Evolutionary conservation across 2,329 filamentous ascomycete genomes (phyloP), one percentile per base, ranked within the genome.

Genomic region (Trichothecium roseum): DNA sequence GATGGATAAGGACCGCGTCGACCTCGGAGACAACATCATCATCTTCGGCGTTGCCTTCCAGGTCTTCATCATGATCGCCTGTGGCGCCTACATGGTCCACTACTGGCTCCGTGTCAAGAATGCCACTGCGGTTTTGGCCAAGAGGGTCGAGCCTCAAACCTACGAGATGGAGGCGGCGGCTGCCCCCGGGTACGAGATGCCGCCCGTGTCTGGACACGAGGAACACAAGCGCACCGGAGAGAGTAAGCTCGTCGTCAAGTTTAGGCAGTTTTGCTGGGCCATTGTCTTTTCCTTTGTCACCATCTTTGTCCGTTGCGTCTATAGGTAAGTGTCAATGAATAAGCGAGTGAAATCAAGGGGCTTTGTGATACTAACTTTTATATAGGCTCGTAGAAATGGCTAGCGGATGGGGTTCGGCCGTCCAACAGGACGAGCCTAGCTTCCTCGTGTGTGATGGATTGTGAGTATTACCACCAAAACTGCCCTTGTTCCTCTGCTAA

Each of bases 1-100:
- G 10, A 15, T 20, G 18, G 33, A 38, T 3, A 7, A 40, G 30
- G 30, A 33, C 2, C 30, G 42, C 4, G 28, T 36, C 2, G 38
- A 40, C 5, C 17, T 47, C 8, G 42, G 45, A 14, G 39, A 44
- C n/a, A 34, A 32, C 12, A 34, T 50, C 15, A 30, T 52, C 2
- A 40, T 50, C 5, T 47, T 39, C 9, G 50, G 49, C 15, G 47
- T 52, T 7, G 27, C 39, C 1, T 52, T 52, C 33, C 49, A 51
- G 24, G 43, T 52, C 3, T 47, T 34, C 18, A 51, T 50, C 24
- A 52, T 52, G 49, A 8, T 45, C 15, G 38, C 40, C 27, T 51
- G 47, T 8, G 47, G 41, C 2, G 9, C 12, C 3, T 35, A 42
- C 3, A 44, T 45, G 38, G 4, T 41, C 18, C 8, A 34, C 3